Conservation (phyloP, 176 grass and related monocot genomes). For the Raddia distichophylla region DNA sequence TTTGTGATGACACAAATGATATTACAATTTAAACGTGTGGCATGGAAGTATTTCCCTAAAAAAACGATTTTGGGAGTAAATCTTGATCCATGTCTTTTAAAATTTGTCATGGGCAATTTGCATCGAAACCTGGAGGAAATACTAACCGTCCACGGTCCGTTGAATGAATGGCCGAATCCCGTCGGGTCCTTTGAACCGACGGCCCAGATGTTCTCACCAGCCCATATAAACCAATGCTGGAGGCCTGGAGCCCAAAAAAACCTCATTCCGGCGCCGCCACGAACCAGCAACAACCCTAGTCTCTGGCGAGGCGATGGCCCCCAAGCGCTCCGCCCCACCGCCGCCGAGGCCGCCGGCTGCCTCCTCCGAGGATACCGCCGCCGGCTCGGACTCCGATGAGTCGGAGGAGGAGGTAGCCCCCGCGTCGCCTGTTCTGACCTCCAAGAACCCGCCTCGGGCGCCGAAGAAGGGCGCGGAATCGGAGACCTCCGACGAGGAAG, state of each 20-base stretch:
- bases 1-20: too few species aligned
- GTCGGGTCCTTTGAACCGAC: neutral
- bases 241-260: neutral
- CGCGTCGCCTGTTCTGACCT: neutral
- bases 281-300: constrained; percentile 19
- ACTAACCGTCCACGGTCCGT: neutral
- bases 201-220: neutral
- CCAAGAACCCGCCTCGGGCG: constrained; percentile 18
- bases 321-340: constrained; percentile 38
- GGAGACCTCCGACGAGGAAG: constrained; percentile 13
- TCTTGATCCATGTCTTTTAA: too few species aligned
- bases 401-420: constrained; percentile 33
- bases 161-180: neutral
- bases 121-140: neutral
- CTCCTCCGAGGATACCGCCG: constrained; percentile 39
- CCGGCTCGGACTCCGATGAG: constrained; percentile 33
- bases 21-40: too few species aligned
- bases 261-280: neutral
- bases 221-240: neutral
- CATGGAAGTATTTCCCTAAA: too few species aligned
- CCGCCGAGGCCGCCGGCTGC: neutral
- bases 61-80: too few species aligned
- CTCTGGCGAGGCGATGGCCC: constrained; percentile 52
- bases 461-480: neutral
- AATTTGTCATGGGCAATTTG: neutral